Conservation (phyloP, 257 asterid genomes). For the Solanum bulbocastanum region DNA sequence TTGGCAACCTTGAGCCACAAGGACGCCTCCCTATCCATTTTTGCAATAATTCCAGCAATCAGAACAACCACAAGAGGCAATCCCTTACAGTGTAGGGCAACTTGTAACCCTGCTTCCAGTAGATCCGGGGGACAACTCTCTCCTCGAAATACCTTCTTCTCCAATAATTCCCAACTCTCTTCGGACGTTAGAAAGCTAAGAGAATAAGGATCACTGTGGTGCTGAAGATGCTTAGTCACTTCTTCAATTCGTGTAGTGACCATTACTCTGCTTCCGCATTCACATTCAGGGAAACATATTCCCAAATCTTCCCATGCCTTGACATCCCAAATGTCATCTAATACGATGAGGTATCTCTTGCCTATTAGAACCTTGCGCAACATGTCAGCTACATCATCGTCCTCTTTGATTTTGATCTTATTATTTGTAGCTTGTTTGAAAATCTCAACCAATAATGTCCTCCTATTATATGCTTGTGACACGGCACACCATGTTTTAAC, state of each 20-base stretch:
- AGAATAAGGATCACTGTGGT: neutral
- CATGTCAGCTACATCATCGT: neutral
- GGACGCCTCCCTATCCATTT: neutral
- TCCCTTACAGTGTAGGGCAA: neutral
- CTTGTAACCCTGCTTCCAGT: neutral
- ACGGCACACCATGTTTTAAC: neutral
- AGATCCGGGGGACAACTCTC: neutral
- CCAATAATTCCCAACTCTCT: neutral
- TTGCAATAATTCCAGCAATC: neutral
- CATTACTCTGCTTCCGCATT: neutral
- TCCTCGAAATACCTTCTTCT: neutral
- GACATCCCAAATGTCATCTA: slow-evolving; percentile 3
- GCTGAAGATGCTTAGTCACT: neutral
- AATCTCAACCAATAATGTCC: neutral
- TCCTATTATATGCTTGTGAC: neutral
- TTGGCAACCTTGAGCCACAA: neutral
- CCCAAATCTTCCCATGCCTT: neutral
- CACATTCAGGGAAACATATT: neutral
- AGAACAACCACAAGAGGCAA: neutral
- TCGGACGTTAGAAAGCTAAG: neutral
- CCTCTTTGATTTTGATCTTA: neutral
- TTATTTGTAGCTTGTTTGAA: neutral
- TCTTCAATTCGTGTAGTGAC: neutral
- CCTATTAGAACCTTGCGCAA: neutral
- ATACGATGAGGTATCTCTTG: neutral